A percentile compares a stretch with the other conserved stretches of the same genome.
phyloP scores from a whole-genome alignment of 2,329 filamentous ascomycete genomes.

The Fusarium camptoceras region DNA sequence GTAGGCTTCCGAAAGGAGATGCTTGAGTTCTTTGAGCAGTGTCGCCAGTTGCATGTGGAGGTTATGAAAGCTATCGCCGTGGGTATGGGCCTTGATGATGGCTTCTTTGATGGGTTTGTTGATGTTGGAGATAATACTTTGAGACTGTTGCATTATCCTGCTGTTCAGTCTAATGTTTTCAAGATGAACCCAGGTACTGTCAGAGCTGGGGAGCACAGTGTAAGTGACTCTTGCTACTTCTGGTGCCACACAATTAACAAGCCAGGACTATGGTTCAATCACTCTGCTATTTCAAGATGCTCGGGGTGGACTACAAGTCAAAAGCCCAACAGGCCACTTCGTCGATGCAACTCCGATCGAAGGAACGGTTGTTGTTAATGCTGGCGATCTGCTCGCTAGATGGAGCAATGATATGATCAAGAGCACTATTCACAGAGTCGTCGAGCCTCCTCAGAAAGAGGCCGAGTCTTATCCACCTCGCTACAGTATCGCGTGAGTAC shows the following conservation, averaged over 20 bases:
- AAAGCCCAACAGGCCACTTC: conserved; percentile 79
- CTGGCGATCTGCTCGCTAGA: conserved; percentile 84
- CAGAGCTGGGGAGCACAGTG: conserved; percentile 80
- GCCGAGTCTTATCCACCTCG: conserved; percentile 75
- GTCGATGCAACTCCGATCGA: conserved; percentile 86
- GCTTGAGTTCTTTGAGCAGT: conserved; percentile 78
- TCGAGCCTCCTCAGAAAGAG: conserved; percentile 78
- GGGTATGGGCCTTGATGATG: conserved; percentile 77
- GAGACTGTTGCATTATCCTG: conserved; percentile 81
- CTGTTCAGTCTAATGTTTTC: conserved; percentile 74
- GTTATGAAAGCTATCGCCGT: conserved; percentile 88
- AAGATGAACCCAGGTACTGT: conserved; percentile 75
- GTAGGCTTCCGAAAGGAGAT: conserved; percentile 76
- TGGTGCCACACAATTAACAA: neutral
- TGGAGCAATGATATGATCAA: conserved; percentile 95
- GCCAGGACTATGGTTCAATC: conserved; percentile 68
- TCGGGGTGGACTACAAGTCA: conserved; percentile 67
- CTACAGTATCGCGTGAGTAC: conserved; percentile 83
- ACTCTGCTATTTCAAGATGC: conserved; percentile 72
- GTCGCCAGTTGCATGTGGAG: conserved; percentile 78
- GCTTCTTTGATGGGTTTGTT: conserved; percentile 82
- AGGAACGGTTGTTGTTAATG: conserved; percentile 87
- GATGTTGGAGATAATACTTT: conserved; percentile 77
- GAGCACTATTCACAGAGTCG: conserved; percentile 89
- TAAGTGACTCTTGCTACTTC: conserved; percentile 32